Base-by-base conservation (phyloP, 225 moss, liverwort and hornwort genomes). In the Physcomitrium patens region DNA sequence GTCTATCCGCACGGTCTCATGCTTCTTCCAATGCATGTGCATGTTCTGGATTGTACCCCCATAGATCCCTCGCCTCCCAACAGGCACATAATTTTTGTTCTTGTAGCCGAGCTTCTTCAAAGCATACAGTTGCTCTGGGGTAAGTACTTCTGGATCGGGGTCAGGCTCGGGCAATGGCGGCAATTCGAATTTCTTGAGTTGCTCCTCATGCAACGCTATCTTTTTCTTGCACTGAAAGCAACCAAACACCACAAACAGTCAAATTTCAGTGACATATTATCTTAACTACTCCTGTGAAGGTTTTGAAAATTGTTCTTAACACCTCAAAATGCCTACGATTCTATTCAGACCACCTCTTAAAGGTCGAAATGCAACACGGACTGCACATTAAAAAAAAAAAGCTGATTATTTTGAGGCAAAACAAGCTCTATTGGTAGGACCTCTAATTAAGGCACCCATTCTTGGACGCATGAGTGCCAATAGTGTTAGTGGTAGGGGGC, bases 11-110 rank as follows among this genome's bases (percentile, higher is more conserved):
- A 99, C 97, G 1, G 97, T 99, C 85, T 99, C 97, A 75, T 99
- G 97, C 75, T 95, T 95, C 72, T 99, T 99, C 97, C 97, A 99
- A 79, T 99, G 97, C 86, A 99, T 79, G 51, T 99, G 95, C 83
- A 99, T 99, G 75, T 99, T 99, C 69, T 99, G 97, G 31, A 99
- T 86, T 16, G 94, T 94, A 49, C 97, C 97, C 62, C 97, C 97
- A 65, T 93, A 99, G 73, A 99, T 91, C 65, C 97, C 97, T 80
- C 97, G 89, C 67, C 97, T 89, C 5, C 97, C 97, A 37, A 99
- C 93, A 24, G 97, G 97, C 56, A 99, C 90, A 49, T 99, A 99
- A 63, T 99, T 99, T 68, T 91, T 95, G 62, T 99, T 99, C 70
- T 93, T 99, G 71, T 99, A 95, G 49, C 97, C 97, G 18, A 99